phyloP scores from a whole-genome alignment of 805 yeast genomes.

The Candida gorgasii region DNA sequence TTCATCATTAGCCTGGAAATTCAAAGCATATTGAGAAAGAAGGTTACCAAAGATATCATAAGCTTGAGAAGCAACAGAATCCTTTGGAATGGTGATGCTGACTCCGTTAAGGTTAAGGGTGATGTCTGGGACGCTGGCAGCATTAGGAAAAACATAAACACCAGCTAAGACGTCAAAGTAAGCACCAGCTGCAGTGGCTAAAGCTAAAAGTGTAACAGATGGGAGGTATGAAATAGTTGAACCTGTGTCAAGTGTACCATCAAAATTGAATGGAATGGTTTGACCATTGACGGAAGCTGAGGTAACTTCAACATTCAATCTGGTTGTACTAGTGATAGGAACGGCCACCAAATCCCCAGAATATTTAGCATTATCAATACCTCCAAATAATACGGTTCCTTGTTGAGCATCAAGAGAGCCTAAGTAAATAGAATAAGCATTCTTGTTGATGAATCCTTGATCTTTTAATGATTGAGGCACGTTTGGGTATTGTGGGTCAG shows the following conservation, averaged over 20 bases:
- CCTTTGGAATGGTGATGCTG: slow-evolving; percentile 12
- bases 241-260: slow-evolving; percentile 31
- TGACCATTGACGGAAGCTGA: slow-evolving; percentile 26
- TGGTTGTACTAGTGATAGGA: slow-evolving; percentile 25
- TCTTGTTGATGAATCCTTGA: slow-evolving; percentile 34
- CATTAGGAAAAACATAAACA: background rate
- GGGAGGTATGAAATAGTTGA: slow-evolving; percentile 44
- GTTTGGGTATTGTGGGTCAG: slow-evolving; percentile 26
- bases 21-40: background rate
- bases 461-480: slow-evolving; percentile 34
- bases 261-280: slow-evolving; percentile 5
- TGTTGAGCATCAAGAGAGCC: slow-evolving; percentile 18
- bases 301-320: slow-evolving; percentile 49
- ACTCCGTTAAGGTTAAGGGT: slow-evolving; percentile 14
- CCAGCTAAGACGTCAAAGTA: background rate
- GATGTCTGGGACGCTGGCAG: slow-evolving; percentile 3
- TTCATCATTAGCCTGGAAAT: background rate
- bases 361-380: slow-evolving; percentile 29
- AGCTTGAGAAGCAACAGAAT: background rate
- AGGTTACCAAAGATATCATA: slow-evolving; percentile 1
- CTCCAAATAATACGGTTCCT: slow-evolving; percentile 36
- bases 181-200: slow-evolving; percentile 45
- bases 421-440: slow-evolving; percentile 41
- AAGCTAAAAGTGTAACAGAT: slow-evolving; percentile 22
- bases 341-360: slow-evolving; percentile 22